Base-by-base conservation (phyloP, 2,329 filamentous ascomycete species). In the Fusarium sp. region DNA sequence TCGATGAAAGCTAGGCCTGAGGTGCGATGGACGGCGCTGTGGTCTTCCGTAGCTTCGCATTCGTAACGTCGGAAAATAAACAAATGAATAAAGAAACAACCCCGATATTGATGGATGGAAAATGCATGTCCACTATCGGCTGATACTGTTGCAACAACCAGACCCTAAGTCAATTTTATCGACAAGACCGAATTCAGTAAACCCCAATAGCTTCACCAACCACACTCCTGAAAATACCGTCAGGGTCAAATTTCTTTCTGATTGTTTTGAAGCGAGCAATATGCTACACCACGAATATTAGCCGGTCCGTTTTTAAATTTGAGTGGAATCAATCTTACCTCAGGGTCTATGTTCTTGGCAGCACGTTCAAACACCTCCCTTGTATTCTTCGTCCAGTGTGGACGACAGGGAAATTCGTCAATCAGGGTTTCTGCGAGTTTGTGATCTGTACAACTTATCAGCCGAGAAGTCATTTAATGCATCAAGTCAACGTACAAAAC, bases 201-300 rank as follows among this genome's bases (percentile, higher is more conserved):
- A 58, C 52, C 3, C 56, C 52, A 31, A 58, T 58, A 2, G 52
- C 52, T 9, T 58, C 52, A 6, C 56, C 56, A 13, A 58, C 52
- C 20, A 58, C 52, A 11, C 56, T 58, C 0, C 33, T 41, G 7
- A 48, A 58, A 14, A 58, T 5, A 8, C 52, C 41, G 0, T 58
- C 41, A 0, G 52, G 56, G 4, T 58, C 52, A 15, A 58, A 58
- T 21, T 35, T 58, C 7, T 58, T 15, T 3, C 56, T 29, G 0
- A 58, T 41, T 2, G 27, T 52, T 2, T 58, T 58, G 6, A 58
- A 58, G 1, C 56, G 56, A 23, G 52, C 43, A 4, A 58, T 36
- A 3, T 58, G 56, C 56, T 58, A 1, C 7, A 31, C 6, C 1
- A 0, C 3, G 6, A 7, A 10, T 14, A 33, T 55, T 1, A 50